A percentile compares a stretch with the other conserved stretches of the same genome.
These are phyloP conservation scores for Neopestalotiopsis sp. DNA, from an alignment of 2,329 filamentous ascomycete species.

Conservation along the genomic window DNA sequence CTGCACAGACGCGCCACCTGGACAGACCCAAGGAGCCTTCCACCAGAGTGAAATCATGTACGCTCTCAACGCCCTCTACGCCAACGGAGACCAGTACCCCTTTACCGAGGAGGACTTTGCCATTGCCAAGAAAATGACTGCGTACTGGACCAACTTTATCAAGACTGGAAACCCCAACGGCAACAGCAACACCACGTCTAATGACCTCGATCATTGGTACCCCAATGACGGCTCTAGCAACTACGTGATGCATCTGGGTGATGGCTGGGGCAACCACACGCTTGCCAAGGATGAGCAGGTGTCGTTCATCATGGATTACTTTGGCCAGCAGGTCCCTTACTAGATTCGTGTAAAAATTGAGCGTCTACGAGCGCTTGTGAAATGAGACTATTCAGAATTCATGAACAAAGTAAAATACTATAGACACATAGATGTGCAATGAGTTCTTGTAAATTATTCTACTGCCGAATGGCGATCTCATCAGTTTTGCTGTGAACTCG, in stretches of 20 bases:
- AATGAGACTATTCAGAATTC: too few species aligned
- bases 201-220: conserved; percentile 23
- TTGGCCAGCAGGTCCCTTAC: background rate
- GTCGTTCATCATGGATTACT: conserved; percentile 6
- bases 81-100: conserved; percentile 29
- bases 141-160: conserved; percentile 23
- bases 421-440: too few species aligned
- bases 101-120: conserved; percentile 32
- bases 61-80: conserved; percentile 35
- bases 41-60: conserved; percentile 38
- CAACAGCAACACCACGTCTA: background rate
- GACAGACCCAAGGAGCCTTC: conserved; percentile 30
- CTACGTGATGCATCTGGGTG: conserved; percentile 19
- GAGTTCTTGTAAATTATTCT: too few species aligned
- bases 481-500: too few species aligned
- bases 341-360: background rate
- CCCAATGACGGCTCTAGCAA: conserved; percentile 18
- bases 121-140: conserved; percentile 29
- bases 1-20: background rate
- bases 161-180: conserved; percentile 20
- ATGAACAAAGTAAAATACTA: too few species aligned
- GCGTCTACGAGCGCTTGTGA: background rate
- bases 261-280: conserved; percentile 17
- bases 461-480: too few species aligned
- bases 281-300: background rate